These are phyloP conservation scores for Blastosporella zonata DNA, from an alignment of 1,284 basidiomycete genomes.

Conservation along the genomic window DNA sequence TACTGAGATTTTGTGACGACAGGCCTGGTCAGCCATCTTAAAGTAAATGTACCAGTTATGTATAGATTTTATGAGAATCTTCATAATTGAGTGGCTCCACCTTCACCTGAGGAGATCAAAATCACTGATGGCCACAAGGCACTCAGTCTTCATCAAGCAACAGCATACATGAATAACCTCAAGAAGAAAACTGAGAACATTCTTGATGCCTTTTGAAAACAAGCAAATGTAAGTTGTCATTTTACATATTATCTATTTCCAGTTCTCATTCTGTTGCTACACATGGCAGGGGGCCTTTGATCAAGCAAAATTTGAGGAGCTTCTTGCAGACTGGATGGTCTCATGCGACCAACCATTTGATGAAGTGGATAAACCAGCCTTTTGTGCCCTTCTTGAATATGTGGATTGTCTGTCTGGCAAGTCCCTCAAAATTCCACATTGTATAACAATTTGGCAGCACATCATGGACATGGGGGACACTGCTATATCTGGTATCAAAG, in stretches of 20 bases:
- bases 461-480: conserved; percentile 26
- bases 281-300: background rate
- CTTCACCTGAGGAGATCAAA: background rate
- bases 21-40: background rate
- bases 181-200: background rate
- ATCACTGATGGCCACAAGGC: background rate
- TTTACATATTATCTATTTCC: too few relatives aligned
- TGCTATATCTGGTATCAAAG: conserved; percentile 13
- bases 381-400: too few relatives aligned
- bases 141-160: background rate
- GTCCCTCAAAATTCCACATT: conserved; percentile 16
- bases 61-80: background rate
- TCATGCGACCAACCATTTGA: conserved; percentile 33
- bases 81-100: background rate
- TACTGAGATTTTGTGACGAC: too few relatives aligned
- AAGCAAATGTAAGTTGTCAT: too few relatives aligned
- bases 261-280: background rate
- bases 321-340: conserved; percentile 28
- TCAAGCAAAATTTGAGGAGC: conserved; percentile 26
- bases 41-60: conserved; percentile 1
- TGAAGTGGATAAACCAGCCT: conserved; percentile 25
- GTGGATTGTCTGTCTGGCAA: too few relatives aligned
- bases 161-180: background rate
- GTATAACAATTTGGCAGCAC: conserved; percentile 10
- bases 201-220: background rate